Evolutionary conservation across 306 rosid species (phyloP).

Genomic region (Gillenia trifoliata): DNA sequence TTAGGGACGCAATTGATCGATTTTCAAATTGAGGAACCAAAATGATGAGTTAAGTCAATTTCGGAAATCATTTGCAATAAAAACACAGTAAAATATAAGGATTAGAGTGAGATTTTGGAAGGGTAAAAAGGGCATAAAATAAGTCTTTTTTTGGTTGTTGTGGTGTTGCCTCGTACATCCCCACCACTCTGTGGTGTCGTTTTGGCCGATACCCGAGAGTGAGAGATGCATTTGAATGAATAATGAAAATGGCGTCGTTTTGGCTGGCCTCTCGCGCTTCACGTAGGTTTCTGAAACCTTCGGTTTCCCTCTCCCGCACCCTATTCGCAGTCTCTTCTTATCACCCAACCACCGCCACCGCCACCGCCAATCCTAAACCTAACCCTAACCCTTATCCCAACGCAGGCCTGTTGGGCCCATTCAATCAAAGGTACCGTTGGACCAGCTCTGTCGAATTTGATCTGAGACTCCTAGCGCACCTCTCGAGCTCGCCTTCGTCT

Average conservation of each 20-base stretch:
- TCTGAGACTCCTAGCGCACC: slow-evolving; percentile 29
- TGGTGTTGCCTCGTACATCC: no score
- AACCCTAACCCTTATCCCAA: neutral
- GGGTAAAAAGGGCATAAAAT: no score
- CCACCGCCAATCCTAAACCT: slow-evolving; percentile 1
- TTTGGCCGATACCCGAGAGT: no score
- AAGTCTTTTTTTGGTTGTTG: no score
- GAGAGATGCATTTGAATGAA: neutral
- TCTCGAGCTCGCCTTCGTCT: slow-evolving; percentile 48
- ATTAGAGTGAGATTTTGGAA: no score
- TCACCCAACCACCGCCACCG: slow-evolving; percentile 8
- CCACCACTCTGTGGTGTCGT: no score
- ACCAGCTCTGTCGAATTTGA: slow-evolving; percentile 11
- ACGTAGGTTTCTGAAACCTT: slow-evolving; percentile 34
- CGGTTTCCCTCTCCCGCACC: slow-evolving; percentile 18
- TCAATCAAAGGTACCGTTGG: neutral
- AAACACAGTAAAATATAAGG: no score
- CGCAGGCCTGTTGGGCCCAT: neutral
- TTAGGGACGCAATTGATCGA: no score
- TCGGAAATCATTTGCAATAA: no score
- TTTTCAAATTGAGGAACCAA: no score
- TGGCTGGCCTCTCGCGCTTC: slow-evolving; percentile 27
- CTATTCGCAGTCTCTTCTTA: slow-evolving; percentile 15
- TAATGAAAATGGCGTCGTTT: slow-evolving; percentile 29
- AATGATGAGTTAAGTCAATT: no score